These are phyloP conservation scores for Colletotrichum incanum DNA, from an alignment of 2,329 filamentous ascomycete species.

Conservation along the genomic window DNA sequence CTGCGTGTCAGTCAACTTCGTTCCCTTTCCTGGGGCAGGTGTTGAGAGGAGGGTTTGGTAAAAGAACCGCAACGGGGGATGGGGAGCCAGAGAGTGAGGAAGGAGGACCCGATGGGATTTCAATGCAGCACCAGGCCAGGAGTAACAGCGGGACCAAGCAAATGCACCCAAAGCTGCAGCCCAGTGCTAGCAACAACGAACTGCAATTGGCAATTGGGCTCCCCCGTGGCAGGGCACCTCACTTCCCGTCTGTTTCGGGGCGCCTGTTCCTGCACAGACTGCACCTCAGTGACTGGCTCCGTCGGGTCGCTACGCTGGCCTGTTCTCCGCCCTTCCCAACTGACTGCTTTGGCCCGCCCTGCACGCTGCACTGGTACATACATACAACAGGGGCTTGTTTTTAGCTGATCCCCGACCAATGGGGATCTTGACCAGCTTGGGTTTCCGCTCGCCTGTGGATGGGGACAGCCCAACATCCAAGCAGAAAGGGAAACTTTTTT, in stretches of 20 bases:
- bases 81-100: slow-evolving; percentile 8
- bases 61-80: slow-evolving; percentile 18
- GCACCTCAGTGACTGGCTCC: slow-evolving; percentile 25
- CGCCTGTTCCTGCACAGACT: slow-evolving; percentile 40
- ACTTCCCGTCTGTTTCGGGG: slow-evolving; percentile 34
- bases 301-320: slow-evolving; percentile 28
- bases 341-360: slow-evolving; percentile 30
- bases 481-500: slow-evolving; percentile 33
- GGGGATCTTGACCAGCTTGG: slow-evolving; percentile 16
- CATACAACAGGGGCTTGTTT: slow-evolving; percentile 35
- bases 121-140: slow-evolving; percentile 23
- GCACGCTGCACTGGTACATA: slow-evolving; percentile 21
- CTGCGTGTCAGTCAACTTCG: slow-evolving; percentile 25
- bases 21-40: slow-evolving; percentile 25
- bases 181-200: neutral
- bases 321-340: slow-evolving; percentile 33
- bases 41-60: slow-evolving; percentile 31
- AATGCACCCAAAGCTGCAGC: slow-evolving; percentile 25
- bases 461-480: slow-evolving; percentile 25
- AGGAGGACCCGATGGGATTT: slow-evolving; percentile 11
- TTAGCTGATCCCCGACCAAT: slow-evolving; percentile 30
- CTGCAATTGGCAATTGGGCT: slow-evolving; percentile 9
- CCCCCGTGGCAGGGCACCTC: neutral
- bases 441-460: slow-evolving; percentile 31
- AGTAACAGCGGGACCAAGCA: slow-evolving; percentile 26